phyloP scores from a whole-genome alignment of 148 eudicot genomes.

The Pouteria glomerata region DNA sequence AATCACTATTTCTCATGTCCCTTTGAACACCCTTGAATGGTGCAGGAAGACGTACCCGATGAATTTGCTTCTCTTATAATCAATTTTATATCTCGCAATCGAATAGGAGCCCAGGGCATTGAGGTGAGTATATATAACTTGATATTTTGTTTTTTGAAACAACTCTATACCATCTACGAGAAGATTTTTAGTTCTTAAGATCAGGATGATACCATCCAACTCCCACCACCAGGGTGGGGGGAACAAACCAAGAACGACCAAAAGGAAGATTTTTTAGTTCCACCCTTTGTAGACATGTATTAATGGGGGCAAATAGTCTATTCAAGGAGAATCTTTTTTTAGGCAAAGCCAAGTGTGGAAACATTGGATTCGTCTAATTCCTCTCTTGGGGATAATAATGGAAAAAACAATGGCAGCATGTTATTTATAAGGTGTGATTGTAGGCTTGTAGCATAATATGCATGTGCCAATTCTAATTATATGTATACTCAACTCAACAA shows the following conservation, averaged over 20 bases:
- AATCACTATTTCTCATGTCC: background rate
- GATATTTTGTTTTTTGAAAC: background rate
- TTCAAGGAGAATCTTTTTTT: no score
- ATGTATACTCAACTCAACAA: no score
- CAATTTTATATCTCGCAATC: slow-evolving; percentile 77
- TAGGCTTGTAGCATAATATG: no score
- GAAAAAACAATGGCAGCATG: no score
- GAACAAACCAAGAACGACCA: no score
- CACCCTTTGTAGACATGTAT: background rate
- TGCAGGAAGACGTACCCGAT: slow-evolving; percentile 92
- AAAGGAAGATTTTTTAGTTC: background rate
- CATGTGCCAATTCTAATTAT: no score
- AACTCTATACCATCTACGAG: background rate
- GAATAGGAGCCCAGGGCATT: slow-evolving; percentile 78
- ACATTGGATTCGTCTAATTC: no score
- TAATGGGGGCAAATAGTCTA: no score
- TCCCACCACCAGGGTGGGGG: background rate
- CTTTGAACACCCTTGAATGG: background rate
- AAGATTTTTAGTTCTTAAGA: background rate
- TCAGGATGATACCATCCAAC: background rate
- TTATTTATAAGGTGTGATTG: no score
- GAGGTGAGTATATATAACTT: slow-evolving; percentile 58
- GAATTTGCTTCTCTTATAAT: slow-evolving; percentile 68
- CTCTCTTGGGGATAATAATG: no score
- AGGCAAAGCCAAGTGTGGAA: no score